These are phyloP conservation scores for Chaetomium cochliodes DNA, from an alignment of 495 filamentous ascomycete species.

Conservation along the genomic window DNA sequence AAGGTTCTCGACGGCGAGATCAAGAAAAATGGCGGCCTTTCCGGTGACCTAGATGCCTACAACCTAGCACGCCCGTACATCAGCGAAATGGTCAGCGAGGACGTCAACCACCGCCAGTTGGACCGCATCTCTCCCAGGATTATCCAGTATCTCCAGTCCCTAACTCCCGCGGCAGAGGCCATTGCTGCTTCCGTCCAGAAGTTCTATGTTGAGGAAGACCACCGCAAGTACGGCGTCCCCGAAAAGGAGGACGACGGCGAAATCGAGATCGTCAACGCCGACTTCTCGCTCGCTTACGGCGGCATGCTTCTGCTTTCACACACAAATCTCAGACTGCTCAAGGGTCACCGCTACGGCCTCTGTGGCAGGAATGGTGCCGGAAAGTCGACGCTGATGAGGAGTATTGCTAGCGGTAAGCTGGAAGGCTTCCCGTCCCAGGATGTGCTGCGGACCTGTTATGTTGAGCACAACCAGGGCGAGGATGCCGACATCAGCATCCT, in stretches of 20 bases:
- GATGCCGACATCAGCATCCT: conserved; percentile 93
- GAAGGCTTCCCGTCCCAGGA: conserved; percentile 94
- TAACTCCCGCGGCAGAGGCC: conserved; percentile 60
- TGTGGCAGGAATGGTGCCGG: conserved; percentile 96
- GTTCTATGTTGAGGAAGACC: conserved; percentile 75
- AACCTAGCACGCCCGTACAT: conserved; percentile 70
- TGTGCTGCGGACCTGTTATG: conserved; percentile 91
- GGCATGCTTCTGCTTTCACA: conserved; percentile 97
- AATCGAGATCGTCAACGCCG: conserved; percentile 93
- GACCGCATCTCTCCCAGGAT: conserved; percentile 66
- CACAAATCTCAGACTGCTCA: conserved; percentile 89
- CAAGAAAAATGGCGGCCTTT: conserved; percentile 62
- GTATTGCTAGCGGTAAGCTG: conserved; percentile 91
- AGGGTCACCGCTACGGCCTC: conserved; percentile 95
- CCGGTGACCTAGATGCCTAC: conserved; percentile 63
- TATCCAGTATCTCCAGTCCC: conserved; percentile 68
- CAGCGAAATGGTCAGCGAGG: conserved; percentile 82
- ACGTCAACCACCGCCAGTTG: conserved; percentile 78
- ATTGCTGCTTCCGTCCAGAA: conserved; percentile 65
- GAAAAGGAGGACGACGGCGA: conserved; percentile 78
- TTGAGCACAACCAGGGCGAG: conserved; percentile 98
- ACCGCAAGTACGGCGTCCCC: conserved; percentile 81
- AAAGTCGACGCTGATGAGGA: conserved; percentile 97
- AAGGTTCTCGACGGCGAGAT: conserved; percentile 72
- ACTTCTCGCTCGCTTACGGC: conserved; percentile 97